Evolutionary conservation across 495 filamentous ascomycete species (phyloP), one percentile per base, ranked within the genome.

Genomic region (Rusavskia elegans): DNA sequence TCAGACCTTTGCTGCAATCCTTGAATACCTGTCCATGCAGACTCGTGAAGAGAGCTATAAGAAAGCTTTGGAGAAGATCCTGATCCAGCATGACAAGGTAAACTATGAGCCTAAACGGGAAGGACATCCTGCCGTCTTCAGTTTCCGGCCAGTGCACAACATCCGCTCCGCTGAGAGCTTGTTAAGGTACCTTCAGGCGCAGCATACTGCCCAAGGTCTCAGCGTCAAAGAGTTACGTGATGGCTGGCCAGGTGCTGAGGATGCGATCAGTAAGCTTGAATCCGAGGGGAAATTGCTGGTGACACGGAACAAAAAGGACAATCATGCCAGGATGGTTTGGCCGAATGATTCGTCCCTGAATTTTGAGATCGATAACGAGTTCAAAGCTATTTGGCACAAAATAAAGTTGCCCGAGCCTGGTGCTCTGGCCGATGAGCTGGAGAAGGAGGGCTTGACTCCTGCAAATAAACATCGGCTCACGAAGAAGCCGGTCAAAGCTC

Each of bases 291-390:
- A 84, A 67, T 71, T 97, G 13, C 71, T 96, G 19, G 84, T 95
- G 16, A 83, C 84, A 27, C 77, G 89, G 38, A 89, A 89, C 52
- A 94, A 93, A 71, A 97, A 97, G 68, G 93, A 97, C 61, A 82
- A 86, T 56, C 77, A 81, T 56, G 77, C 89, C 5, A 78, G 80
- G 59, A 84, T 83, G 72, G 82, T 97, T 29, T 98, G 89, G 89
- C 76, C 80, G 10, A 85, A 98, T 62, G 83, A 92, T 57, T 78
- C 89, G 3, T 80, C 80, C 5, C 72, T 94, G 36, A 76, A 79
- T 50, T 79, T 85, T 62, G 64, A 73, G 36, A 78, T 96, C 50
- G 89, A 96, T 54, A 68, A 78, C 8, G 85, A 95, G 63, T 95
- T 97, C 62, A 74, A 80, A 62, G 62, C 67, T 8, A 81, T 90